Evolutionary conservation across 768 basidiomycete species (phyloP), one percentile per base, ranked within the genome.

Genomic region (Gloeopeniophorella convolvens): DNA sequence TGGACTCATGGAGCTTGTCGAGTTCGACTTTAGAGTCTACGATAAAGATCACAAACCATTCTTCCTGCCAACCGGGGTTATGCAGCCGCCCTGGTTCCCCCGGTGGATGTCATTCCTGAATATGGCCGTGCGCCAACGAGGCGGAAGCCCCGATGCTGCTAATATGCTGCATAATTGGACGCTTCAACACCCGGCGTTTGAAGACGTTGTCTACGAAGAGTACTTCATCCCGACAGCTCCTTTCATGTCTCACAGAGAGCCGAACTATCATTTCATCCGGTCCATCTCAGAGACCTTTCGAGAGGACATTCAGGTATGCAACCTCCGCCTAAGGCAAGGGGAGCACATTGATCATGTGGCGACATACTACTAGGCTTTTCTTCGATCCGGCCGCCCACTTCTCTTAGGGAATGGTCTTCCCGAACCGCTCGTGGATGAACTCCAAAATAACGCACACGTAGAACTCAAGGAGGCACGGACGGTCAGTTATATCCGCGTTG

Each of bases 11-110:
- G 72, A 82, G 43, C 54, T 88, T 13, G 67, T 76, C 45, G 88
- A 90, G 67, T 85, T 79, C 59, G 83, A 85, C 44, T 89, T 85
- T 60, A 62, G 67, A 49, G 68, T 78, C n/a, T 80, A 85, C 57
- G 82, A 80, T 56, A 49, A 49, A 15, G 66, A 83, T 50, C 72
- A 72, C 56, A 62, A 62, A 18, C 71, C 69, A 3, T 64, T 82
- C 33, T 60, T 72, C n/a, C 59, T 70, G 2, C 70, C 70, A 5
- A 67, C 72, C 0, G 66, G 73, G 27, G 60, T 70, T 41, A 61
- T 78, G 31, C 68, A 66, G 3, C 69, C 70, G 5, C 80, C 84
- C 0, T 85, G 79, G 78, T 68, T 77, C 54, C 70, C 81, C 13
- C 76, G 77, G 12, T 86, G 80, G 78, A 72, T 86, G 69, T 67